Base-by-base conservation (phyloP, 2,329 filamentous ascomycete genomes). In the Colletotrichum falcatum region DNA sequence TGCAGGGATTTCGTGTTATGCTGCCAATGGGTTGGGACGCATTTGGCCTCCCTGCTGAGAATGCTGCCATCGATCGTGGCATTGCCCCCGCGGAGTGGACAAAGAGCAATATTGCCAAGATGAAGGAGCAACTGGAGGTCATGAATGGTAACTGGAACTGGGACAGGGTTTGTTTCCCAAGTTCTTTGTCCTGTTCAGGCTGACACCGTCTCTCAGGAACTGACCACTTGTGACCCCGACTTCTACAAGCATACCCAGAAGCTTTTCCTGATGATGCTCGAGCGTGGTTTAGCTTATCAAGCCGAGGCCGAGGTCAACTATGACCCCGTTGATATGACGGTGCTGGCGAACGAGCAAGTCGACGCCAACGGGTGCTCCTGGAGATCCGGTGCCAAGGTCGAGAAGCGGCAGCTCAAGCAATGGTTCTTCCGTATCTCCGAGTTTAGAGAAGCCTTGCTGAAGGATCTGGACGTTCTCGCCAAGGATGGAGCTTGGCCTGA, bases 11-110 rank as follows among this genome's bases (percentile, higher is more conserved):
- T 74, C 82, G 92, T 65, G 93, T 97, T 39, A 81, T 97, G 63
- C 88, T 97, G 73, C 94, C 94, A n/a, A 97, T 97, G 87, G 94
- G 94, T 14, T 97, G 94, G 94, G 94, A 97, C 84, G 93, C 94
- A 6, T 97, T 97, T 81, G 94, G 94, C 2, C 83, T 97, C 66
- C 94, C 94, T 14, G 94, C 94, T 53, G 94, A 97, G 80, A 97
- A 97, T 82, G 94, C 94, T 23, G 94, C 94, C 11, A 92, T 97
- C 67, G 93, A 97, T 81, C 85, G 92, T 72, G 93, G 93, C 16
- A 86, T 95, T 71, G 89, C 93, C 76, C 94, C 94, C 1, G 91
- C 88, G 9, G 85, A 84, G 9, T 97, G 94, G 94, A 97, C 94
- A 0, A 87, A 85, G 76, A 84, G 86, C 74, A 97, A 97, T 77